Conservation (phyloP, 139 green algal genomes). For the Mesotaenium endlicherianum region DNA sequence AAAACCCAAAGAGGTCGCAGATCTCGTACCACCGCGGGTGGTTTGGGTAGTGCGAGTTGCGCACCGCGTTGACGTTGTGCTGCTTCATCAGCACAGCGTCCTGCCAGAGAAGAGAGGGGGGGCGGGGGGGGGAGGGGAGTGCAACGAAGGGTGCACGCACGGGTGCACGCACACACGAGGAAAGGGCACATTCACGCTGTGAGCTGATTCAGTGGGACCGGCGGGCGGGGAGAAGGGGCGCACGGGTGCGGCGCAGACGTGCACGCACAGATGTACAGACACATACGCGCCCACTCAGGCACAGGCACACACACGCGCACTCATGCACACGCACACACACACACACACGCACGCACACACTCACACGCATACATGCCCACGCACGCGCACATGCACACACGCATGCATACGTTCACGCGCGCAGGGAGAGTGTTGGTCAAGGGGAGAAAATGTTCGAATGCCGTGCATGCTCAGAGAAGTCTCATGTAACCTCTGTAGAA, state of each 20-base stretch:
- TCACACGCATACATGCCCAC: not conserved
- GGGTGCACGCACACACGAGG: not conserved
- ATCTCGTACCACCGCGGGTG: constrained; percentile 70
- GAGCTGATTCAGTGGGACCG: too few relatives aligned
- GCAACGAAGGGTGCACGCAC: not conserved
- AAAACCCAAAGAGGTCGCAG: constrained; percentile 72
- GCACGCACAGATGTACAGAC: constrained; percentile 30
- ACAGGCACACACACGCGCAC: too few relatives aligned
- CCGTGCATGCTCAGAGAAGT: too few relatives aligned
- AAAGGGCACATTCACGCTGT: too few relatives aligned
- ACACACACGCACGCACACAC: too few relatives aligned
- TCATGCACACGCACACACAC: too few relatives aligned
- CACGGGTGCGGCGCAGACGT: too few relatives aligned
- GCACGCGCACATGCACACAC: not conserved
- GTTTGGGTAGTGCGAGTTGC: constrained; percentile 95
- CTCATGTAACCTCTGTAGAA: too few relatives aligned
- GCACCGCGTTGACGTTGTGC: constrained; percentile 92
- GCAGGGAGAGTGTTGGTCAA: too few relatives aligned
- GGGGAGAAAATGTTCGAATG: too few relatives aligned
- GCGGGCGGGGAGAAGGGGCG: too few relatives aligned
- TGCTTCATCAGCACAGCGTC: constrained; percentile 93
- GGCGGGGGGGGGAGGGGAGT: not conserved
- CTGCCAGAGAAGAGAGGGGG: not conserved
- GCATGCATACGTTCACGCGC: not conserved
- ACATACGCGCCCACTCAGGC: not conserved